Evolutionary conservation across 2,329 filamentous ascomycete genomes (phyloP).

Genomic region (Aspergillus candidus): DNA sequence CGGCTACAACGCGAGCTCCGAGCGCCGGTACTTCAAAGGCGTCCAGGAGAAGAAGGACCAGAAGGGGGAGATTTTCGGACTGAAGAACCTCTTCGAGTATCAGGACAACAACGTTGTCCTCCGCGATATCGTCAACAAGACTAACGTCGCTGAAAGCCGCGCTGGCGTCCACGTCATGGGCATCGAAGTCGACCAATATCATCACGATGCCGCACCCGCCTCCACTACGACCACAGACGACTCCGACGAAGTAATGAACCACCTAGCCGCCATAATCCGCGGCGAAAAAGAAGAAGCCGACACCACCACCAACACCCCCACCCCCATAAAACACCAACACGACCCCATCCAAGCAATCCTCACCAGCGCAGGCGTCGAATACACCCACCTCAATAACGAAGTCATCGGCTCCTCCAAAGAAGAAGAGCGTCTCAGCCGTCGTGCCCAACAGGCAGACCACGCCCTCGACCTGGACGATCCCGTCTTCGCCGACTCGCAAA

Average conservation of each 20-base stretch:
- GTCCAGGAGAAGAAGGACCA: slow-evolving; percentile 77
- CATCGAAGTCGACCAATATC: slow-evolving; percentile 60
- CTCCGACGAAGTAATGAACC: slow-evolving; percentile 63
- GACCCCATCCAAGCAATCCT: slow-evolving; percentile 88
- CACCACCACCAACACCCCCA: slow-evolving; percentile 17
- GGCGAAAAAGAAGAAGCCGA: slow-evolving; percentile 18
- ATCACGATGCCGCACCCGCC: slow-evolving; percentile 21
- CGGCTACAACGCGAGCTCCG: slow-evolving; percentile 84
- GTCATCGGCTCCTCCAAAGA: slow-evolving; percentile 88
- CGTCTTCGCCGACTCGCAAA: slow-evolving; percentile 29
- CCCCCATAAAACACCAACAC: slow-evolving; percentile 47
- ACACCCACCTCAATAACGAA: slow-evolving; percentile 94
- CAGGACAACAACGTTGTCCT: slow-evolving; percentile 73
- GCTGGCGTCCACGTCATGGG: slow-evolving; percentile 76
- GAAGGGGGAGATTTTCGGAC: slow-evolving; percentile 90
- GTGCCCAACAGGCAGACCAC: slow-evolving; percentile 52
- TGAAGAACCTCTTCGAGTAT: slow-evolving; percentile 79
- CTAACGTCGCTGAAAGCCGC: slow-evolving; percentile 88
- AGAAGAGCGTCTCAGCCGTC: slow-evolving; percentile 76
- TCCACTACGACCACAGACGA: slow-evolving; percentile 33
- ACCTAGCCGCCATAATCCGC: slow-evolving; percentile 61
- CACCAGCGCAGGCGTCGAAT: slow-evolving; percentile 79
- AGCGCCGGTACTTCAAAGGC: slow-evolving; percentile 91
- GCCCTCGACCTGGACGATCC: slow-evolving; percentile 28
- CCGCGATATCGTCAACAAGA: slow-evolving; percentile 96